phyloP scores from a whole-genome alignment of 2,329 filamentous ascomycete genomes.

The Chrysoporthe puriensis region DNA sequence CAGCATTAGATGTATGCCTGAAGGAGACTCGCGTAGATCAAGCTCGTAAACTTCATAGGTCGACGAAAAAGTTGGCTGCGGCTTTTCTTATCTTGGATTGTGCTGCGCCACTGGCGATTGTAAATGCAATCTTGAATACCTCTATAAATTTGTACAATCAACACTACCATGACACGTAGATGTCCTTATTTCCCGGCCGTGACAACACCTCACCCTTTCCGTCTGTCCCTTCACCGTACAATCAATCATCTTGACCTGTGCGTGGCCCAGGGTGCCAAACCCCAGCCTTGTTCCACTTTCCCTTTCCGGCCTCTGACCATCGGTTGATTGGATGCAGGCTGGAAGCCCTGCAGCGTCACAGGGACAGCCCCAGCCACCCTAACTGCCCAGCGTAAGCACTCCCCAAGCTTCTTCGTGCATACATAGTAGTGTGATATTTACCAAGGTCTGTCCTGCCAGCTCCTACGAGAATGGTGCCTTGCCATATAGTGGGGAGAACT shows the following conservation, averaged over 20 bases:
- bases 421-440: no score
- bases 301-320: constrained; percentile 1
- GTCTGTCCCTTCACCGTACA: neutral
- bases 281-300: constrained; percentile 12
- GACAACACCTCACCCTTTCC: neutral
- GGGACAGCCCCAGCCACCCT: neutral
- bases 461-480: no score
- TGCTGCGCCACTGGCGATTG: neutral
- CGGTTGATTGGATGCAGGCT: constrained; percentile 4
- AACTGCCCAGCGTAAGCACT: neutral
- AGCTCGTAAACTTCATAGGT: neutral
- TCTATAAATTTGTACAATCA: neutral
- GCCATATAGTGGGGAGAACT: no score
- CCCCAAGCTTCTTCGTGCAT: no score
- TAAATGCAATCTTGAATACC: no score
- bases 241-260: neutral
- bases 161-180: neutral
- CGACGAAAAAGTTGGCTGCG: neutral
- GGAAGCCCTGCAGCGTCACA: neutral
- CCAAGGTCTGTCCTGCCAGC: constrained; percentile 6
- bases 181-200: neutral
- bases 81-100: neutral
- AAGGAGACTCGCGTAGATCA: neutral
- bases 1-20: neutral
- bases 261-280: neutral